These are phyloP conservation scores for Cudoniella acicularis DNA, from an alignment of 495 filamentous ascomycete genomes.

Conservation along the genomic window DNA sequence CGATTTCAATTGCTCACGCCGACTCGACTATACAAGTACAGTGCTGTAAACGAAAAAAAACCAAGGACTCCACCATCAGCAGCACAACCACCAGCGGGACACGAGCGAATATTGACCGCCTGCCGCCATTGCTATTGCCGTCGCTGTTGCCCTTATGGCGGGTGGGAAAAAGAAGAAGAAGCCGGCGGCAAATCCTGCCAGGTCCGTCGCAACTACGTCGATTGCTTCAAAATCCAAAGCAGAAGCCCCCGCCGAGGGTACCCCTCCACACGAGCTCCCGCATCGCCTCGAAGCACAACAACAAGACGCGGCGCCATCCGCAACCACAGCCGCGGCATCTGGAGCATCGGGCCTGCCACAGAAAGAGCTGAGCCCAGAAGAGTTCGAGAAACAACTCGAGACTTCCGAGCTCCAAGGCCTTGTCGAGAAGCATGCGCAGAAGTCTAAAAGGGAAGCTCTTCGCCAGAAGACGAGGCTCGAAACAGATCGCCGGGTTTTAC, in stretches of 20 bases:
- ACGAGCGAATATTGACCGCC: neutral
- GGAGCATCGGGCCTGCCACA: conserved; percentile 40
- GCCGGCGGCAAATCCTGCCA: conserved; percentile 72
- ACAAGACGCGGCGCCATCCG: conserved; percentile 17
- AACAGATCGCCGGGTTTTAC: conserved; percentile 73
- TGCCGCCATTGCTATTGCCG: too few species aligned
- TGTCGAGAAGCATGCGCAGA: conserved; percentile 74
- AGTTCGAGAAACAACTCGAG: conserved; percentile 79
- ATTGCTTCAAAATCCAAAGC: conserved; percentile 68
- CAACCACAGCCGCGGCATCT: conserved; percentile 34
- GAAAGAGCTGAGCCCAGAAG: conserved; percentile 66
- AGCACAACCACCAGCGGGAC: neutral
- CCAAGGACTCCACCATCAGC: neutral
- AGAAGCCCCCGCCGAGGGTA: conserved; percentile 46
- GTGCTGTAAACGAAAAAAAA: neutral
- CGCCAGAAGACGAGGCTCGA: conserved; percentile 69
- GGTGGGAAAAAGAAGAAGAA: conserved; percentile 90
- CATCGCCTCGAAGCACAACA: neutral
- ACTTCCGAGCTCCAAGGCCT: conserved; percentile 76
- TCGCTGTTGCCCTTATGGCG: too few species aligned
- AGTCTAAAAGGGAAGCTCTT: conserved; percentile 60
- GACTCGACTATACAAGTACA: too few species aligned
- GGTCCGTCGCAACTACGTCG: conserved; percentile 91
- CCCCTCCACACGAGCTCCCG: conserved; percentile 1
- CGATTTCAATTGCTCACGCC: neutral